Percentiles rank a stretch among this genome's conserved stretches.
Evolutionary conservation across 345 rosid species (phyloP).

Genomic region (Adansonia digitata): DNA sequence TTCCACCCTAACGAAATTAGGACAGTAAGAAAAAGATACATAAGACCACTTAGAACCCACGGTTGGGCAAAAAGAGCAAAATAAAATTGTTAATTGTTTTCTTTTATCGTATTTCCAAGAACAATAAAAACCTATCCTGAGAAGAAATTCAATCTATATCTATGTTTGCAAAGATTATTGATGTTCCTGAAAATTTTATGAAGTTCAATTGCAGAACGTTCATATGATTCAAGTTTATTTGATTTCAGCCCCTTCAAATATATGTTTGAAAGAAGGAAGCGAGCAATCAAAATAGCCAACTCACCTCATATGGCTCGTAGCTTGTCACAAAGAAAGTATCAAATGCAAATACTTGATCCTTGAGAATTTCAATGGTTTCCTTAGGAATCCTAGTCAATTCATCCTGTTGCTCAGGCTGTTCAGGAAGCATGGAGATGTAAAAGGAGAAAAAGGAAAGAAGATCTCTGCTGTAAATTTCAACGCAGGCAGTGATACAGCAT

Average conservation of each 20-base stretch:
- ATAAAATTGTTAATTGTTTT: background rate
- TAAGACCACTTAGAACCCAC: background rate
- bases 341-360: constrained; percentile 91
- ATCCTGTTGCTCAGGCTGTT: constrained; percentile 67
- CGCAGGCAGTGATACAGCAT: constrained; percentile 15
- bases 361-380: constrained; percentile 70
- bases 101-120: background rate
- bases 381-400: constrained; percentile 71
- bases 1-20: constrained; percentile 64
- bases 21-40: background rate
- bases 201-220: background rate
- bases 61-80: background rate
- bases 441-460: constrained; percentile 12
- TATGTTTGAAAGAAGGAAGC: background rate
- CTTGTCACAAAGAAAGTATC: constrained; percentile 93
- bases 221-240: background rate
- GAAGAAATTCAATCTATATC: constrained; percentile 1
- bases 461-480: constrained; percentile 1
- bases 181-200: background rate
- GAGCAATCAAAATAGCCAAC: constrained; percentile 8
- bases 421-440: constrained; percentile 19
- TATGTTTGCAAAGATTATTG: background rate
- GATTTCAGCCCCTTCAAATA: background rate
- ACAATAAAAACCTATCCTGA: background rate
- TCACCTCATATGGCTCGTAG: constrained; percentile 96